Evolutionary conservation across 2,329 filamentous ascomycete species (phyloP), one percentile per base, ranked within the genome.

Genomic region (Apiospora pterosperma): DNA sequence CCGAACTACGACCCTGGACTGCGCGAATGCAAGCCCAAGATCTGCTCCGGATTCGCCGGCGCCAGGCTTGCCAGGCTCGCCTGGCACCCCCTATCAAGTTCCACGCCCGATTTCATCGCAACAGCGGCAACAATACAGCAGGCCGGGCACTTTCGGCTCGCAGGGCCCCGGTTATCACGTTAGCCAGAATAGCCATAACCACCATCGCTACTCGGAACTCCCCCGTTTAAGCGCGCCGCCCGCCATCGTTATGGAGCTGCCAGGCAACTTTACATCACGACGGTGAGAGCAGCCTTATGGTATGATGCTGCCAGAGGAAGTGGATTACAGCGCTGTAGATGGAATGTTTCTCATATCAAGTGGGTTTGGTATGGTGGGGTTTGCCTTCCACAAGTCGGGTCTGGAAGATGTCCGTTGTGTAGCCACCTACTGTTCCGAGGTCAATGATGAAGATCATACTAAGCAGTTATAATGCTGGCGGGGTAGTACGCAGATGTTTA

Each of bases 201-300:
- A 67, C 34, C 67, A 70, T 42, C 39, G 62, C 23, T 63, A 66
- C 28, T 67, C 71, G 10, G 71, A 70, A 5, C 61, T 69, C n/a
- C 69, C 71, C 34, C 65, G 71, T 12, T 67, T 75, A 41, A 76
- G 78, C 65, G 83, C 85, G 65, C 77, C 85, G 10, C 78, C 82
- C 11, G 25, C 66, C 64, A 65, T 69, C 62, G 65, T 76, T 12
- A 74, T 79, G 64, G 80, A 82, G 66, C 76, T 82, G 66, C 78
- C 79, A 0, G 84, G 84, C 28, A 84, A 87, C 69, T 84, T n/a
- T n/a, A n/a, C n/a, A n/a, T n/a, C n/a, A n/a, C n/a, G n/a, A n/a
- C n/a, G n/a, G n/a, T n/a, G n/a, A n/a, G n/a, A n/a, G n/a, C n/a
- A n/a, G n/a, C n/a, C n/a, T n/a, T n/a, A n/a, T n/a, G n/a, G n/a